Percentiles rank a stretch among this genome's conserved stretches.
phyloP scores from a whole-genome alignment of 331 rosid genomes.

The Prunus yedoensis region DNA sequence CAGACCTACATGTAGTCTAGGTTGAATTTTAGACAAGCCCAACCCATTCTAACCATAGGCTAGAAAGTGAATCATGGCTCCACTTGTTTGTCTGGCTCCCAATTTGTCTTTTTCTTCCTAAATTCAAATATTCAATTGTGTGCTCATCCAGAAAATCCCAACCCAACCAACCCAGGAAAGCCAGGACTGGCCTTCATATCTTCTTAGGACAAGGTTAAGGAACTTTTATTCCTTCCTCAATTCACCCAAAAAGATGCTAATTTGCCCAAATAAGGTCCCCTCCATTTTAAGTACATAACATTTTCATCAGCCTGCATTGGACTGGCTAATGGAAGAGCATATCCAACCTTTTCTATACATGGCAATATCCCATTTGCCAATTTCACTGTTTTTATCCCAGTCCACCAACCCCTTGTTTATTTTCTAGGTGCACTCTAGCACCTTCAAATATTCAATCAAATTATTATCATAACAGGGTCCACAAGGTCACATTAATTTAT shows the following conservation, averaged over 20 bases:
- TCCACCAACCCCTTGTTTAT: neutral
- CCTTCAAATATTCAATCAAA: neutral
- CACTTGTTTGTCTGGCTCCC: neutral
- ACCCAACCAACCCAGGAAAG: neutral
- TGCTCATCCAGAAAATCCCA: neutral
- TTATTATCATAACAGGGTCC: too few relatives aligned
- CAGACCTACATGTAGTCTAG: neutral
- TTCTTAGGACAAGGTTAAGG: too few relatives aligned
- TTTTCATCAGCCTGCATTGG: neutral
- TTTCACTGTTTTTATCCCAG: neutral
- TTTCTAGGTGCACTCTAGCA: neutral
- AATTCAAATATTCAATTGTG: neutral
- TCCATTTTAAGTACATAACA: neutral
- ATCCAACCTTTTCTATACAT: neutral
- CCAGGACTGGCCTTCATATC: too few relatives aligned
- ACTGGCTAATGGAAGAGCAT: neutral
- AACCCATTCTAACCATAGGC: neutral
- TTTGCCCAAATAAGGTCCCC: constrained; percentile 6
- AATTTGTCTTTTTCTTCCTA: neutral
- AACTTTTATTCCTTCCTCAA: too few relatives aligned
- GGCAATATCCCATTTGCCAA: neutral
- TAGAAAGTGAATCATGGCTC: neutral
- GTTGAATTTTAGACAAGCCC: neutral
- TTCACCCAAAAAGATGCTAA: neutral
- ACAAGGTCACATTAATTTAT: too few relatives aligned